phyloP scores from a whole-genome alignment of 768 basidiomycete genomes.

The Kwoniella pini region DNA sequence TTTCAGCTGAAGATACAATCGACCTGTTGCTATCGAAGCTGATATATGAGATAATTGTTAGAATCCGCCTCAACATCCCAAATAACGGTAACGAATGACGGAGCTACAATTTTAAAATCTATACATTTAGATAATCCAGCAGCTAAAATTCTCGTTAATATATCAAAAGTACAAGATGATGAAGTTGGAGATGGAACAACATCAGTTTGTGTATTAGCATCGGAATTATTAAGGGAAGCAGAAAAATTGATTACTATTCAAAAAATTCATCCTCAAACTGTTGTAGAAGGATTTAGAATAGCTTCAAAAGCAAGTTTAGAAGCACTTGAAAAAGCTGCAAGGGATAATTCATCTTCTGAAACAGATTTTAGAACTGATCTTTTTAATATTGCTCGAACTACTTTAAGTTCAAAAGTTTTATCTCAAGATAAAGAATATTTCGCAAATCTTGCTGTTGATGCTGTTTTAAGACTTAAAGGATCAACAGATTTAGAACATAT shows the following conservation, averaged over 20 bases:
- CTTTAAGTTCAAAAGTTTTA: slow-evolving; percentile 91
- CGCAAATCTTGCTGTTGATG: slow-evolving; percentile 94
- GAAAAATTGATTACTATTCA: slow-evolving; percentile 81
- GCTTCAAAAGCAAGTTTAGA: slow-evolving; percentile 80
- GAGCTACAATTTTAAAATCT: slow-evolving; percentile 95
- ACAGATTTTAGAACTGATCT: slow-evolving; percentile 80
- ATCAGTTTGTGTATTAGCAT: slow-evolving; percentile 77
- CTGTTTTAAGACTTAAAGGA: slow-evolving; percentile 90
- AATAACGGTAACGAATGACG: slow-evolving; percentile 97
- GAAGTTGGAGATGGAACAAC: slow-evolving; percentile 85
- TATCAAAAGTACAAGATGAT: slow-evolving; percentile 99
- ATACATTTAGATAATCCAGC: slow-evolving; percentile 98
- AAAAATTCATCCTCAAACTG: slow-evolving; percentile 97
- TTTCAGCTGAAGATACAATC: slow-evolving; percentile 5
- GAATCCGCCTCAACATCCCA: slow-evolving; percentile 72
- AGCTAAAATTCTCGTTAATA: slow-evolving; percentile 98
- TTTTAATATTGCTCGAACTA: slow-evolving; percentile 95
- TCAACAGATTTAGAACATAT: slow-evolving; percentile 97
- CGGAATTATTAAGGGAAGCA: slow-evolving; percentile 89
- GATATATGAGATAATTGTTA: too few species aligned
- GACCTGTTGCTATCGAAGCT: background rate
- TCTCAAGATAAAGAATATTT: slow-evolving; percentile 98
- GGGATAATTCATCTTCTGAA: slow-evolving; percentile 76
- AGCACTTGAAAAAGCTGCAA: slow-evolving; percentile 77
- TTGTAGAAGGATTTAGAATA: slow-evolving; percentile 93